Percentiles rank a stretch among this genome's conserved stretches.
These are phyloP conservation scores for Cynara cardunculus DNA, from an alignment of 129 eudicot species.

Conservation along the genomic window DNA sequence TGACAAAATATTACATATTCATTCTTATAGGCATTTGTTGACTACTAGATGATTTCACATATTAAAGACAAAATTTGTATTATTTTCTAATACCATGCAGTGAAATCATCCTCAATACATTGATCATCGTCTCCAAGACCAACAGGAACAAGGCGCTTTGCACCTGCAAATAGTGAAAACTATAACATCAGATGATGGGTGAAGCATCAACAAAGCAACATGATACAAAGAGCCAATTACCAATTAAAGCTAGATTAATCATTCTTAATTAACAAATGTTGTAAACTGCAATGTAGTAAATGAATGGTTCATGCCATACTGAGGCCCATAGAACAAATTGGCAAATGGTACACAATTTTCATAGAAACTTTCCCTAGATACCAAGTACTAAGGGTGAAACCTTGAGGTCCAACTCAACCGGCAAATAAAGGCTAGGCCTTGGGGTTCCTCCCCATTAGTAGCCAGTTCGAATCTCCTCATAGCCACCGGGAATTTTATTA, in stretches of 20 bases:
- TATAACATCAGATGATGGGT: neutral
- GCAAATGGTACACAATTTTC: neutral
- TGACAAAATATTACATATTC: neutral
- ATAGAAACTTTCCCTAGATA: too few relatives aligned
- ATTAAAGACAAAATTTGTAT: neutral
- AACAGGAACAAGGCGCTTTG: slow-evolving; percentile 76
- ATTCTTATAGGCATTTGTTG: neutral
- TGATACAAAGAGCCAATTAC: neutral
- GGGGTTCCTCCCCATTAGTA: too few relatives aligned
- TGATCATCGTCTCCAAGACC: slow-evolving; percentile 99
- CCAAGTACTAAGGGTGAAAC: neutral
- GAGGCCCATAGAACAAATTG: neutral
- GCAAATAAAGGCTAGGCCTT: too few relatives aligned
- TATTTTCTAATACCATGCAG: slow-evolving; percentile 66
- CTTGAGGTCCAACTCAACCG: too few relatives aligned
- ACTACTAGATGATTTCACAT: neutral
- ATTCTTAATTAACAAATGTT: neutral
- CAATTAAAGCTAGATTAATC: neutral
- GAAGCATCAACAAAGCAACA: neutral
- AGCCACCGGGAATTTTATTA: too few relatives aligned
- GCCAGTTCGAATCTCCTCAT: too few relatives aligned
- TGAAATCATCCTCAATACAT: slow-evolving; percentile 95
- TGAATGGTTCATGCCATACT: neutral
- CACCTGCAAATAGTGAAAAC: slow-evolving; percentile 51
- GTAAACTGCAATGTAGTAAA: neutral